Conservation (phyloP, 768 basidiomycete species). For the Mrakia hoshinonis region DNA sequence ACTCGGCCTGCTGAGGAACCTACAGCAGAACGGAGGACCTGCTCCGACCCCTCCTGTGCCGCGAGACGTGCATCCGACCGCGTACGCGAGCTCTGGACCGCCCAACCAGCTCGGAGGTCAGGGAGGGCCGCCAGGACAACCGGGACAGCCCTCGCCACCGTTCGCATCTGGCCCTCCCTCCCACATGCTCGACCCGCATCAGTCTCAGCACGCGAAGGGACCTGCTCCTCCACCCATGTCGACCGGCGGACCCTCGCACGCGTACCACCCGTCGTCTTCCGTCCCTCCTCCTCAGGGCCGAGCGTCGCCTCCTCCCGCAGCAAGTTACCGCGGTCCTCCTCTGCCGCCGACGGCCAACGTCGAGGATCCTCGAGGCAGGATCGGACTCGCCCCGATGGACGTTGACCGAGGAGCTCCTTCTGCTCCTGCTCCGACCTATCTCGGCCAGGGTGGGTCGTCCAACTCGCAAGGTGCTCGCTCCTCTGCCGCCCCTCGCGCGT, state of each 20-base stretch:
- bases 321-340: neutral
- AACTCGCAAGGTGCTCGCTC: neutral
- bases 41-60: constrained; percentile 80
- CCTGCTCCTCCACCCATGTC: constrained; percentile 7
- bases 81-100: constrained; percentile 52
- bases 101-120: constrained; percentile 26
- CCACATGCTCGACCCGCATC: constrained; percentile 2
- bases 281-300: constrained; percentile 9
- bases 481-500: constrained; percentile 11
- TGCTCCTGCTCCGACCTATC: neutral
- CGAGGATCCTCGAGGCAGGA: constrained; percentile 1
- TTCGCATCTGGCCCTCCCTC: neutral
- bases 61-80: constrained; percentile 91
- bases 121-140: constrained; percentile 9
- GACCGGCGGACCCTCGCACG: neutral
- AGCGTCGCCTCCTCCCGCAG: neutral
- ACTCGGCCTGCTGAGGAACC: constrained; percentile 65
- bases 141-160: neutral
- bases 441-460: neutral
- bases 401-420: constrained; percentile 17
- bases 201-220: constrained; percentile 10
- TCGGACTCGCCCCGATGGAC: constrained; percentile 20
- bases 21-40: constrained; percentile 62
- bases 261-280: constrained; percentile 8
- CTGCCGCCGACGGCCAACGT: neutral